A percentile compares a stretch with the other conserved stretches of the same genome.
Conservation (phyloP, 1,284 basidiomycete species). For the Malassezia equina region DNA sequence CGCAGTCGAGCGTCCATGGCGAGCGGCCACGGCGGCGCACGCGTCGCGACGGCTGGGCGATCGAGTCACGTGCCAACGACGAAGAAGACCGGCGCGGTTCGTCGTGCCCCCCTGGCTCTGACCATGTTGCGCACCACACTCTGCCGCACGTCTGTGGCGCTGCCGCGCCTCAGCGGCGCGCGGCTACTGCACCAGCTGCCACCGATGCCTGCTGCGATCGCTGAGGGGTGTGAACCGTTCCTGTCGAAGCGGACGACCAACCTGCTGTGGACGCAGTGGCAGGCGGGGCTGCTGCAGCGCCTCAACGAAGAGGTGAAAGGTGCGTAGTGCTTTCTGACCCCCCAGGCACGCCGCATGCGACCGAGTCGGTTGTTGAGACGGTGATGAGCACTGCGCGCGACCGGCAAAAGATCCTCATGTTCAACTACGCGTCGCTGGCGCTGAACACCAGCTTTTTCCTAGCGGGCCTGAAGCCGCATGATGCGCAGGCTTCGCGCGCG, state of each 20-base stretch:
- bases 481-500: slow-evolving; percentile 3
- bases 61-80: slow-evolving; percentile 8
- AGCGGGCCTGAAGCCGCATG: slow-evolving; percentile 58
- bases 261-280: slow-evolving; percentile 39
- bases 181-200: slow-evolving; percentile 31
- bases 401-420: slow-evolving; percentile 61
- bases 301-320: slow-evolving; percentile 44
- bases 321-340: not conserved
- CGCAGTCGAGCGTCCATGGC: not conserved
- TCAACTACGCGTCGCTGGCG: slow-evolving; percentile 83
- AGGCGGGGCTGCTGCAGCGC: slow-evolving; percentile 34
- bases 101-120: not conserved
- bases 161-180: not conserved
- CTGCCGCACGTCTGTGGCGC: not conserved
- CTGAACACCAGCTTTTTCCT: slow-evolving; percentile 95
- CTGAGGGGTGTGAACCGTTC: slow-evolving; percentile 38
- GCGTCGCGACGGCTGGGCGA: not conserved
- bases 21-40: slow-evolving; percentile 1
- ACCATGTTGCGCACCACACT: slow-evolving; percentile 2
- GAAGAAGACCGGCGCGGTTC: slow-evolving; percentile 1
- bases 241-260: slow-evolving; percentile 29
- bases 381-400: slow-evolving; percentile 62
- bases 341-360: slow-evolving; percentile 57
- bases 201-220: slow-evolving; percentile 24
- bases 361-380: slow-evolving; percentile 61